Percentiles rank a stretch among this genome's conserved stretches.
Conservation (phyloP, 257 asterid species). For the Solanum pinnatisectum region DNA sequence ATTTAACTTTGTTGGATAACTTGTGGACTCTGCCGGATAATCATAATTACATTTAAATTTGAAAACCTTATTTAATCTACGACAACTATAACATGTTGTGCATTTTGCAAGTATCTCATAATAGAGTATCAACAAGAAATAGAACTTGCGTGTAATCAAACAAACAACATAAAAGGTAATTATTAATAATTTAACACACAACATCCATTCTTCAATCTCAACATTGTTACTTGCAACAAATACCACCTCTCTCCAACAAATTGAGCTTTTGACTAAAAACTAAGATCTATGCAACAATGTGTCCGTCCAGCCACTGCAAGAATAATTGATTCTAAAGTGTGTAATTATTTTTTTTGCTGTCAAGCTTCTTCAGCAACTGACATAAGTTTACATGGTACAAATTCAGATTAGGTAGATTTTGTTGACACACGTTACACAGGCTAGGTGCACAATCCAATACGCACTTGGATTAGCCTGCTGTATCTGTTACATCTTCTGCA, state of each 20-base stretch:
- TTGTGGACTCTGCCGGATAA: not conserved
- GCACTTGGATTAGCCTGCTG: constrained; percentile 2
- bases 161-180: not conserved
- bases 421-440: not conserved
- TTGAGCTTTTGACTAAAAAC: not conserved
- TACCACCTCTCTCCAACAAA: not conserved
- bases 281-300: not conserved
- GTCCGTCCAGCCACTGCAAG: not conserved
- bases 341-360: not conserved
- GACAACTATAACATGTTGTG: not conserved
- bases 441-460: not conserved
- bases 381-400: not conserved
- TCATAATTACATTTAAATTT: not conserved
- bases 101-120: not conserved
- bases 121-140: not conserved
- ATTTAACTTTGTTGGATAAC: not conserved
- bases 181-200: not conserved
- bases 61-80: not conserved
- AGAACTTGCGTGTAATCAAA: not conserved
- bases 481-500: constrained; percentile 48
- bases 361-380: not conserved
- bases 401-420: not conserved
- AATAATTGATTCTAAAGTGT: not conserved
- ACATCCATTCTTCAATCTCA: not conserved
- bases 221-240: not conserved